These are phyloP conservation scores for Carex pumila DNA, from an alignment of 176 grass and related monocot genomes.

Conservation along the genomic window DNA sequence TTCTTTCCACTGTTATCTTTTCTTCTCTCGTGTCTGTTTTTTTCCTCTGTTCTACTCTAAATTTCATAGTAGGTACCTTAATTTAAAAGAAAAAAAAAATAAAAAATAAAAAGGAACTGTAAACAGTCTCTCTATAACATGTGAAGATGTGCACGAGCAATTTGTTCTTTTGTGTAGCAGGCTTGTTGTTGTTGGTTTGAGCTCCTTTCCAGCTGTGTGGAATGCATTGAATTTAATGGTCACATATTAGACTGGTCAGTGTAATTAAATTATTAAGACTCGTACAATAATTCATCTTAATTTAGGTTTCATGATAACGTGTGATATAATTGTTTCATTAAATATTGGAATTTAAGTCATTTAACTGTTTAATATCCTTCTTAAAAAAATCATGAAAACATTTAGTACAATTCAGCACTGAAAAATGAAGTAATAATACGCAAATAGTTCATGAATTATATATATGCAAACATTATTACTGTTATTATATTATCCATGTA, in stretches of 20 bases:
- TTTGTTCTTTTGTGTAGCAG: background rate
- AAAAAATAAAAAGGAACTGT: background rate
- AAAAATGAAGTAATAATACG: too few species aligned
- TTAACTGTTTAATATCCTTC: too few species aligned
- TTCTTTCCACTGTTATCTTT: background rate
- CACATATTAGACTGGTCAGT: background rate
- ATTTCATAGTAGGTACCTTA: background rate
- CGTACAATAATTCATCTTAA: too few species aligned
- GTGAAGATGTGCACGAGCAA: slow-evolving; percentile 1
- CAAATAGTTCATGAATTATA: too few species aligned
- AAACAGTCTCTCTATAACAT: background rate
- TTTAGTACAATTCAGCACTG: too few species aligned
- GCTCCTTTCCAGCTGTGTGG: background rate
- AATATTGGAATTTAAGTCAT: too few species aligned
- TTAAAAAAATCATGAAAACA: too few species aligned
- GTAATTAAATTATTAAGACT: too few species aligned
- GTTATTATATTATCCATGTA: too few species aligned
- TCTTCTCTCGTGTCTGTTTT: background rate
- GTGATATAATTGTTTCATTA: too few species aligned
- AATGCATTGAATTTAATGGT: background rate
- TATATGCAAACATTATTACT: too few species aligned
- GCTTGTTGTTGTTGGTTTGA: background rate
- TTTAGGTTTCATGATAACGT: too few species aligned
- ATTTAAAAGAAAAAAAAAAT: background rate
- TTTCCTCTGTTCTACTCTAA: background rate